phyloP scores from a whole-genome alignment of 768 basidiomycete species.

The Tephrocybe rancida region DNA sequence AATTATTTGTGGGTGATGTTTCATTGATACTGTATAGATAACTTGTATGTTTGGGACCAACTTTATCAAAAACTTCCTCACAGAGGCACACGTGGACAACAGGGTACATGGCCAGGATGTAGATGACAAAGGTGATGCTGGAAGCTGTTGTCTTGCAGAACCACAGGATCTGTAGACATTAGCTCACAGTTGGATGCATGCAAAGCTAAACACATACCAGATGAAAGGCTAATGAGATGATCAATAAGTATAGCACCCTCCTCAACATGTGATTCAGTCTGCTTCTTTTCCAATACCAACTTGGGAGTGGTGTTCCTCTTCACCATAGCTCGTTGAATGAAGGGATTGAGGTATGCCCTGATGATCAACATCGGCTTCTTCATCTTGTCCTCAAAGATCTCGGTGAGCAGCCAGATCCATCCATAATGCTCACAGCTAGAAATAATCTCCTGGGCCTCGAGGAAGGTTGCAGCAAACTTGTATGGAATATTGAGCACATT shows the following conservation, averaged over 20 bases:
- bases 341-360: conserved; percentile 58
- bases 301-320: conserved; percentile 29
- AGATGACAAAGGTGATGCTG: conserved; percentile 43
- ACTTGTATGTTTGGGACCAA: too few relatives aligned
- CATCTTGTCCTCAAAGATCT: conserved; percentile 50
- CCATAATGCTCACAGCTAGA: conserved; percentile 43
- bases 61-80: conserved; percentile 54
- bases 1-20: too few relatives aligned
- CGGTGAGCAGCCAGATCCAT: conserved; percentile 55
- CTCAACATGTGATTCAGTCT: conserved; percentile 25
- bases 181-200: neutral
- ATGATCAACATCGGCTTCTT: conserved; percentile 53
- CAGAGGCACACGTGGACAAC: conserved; percentile 48
- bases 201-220: conserved; percentile 25
- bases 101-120: conserved; percentile 55
- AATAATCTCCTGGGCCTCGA: conserved; percentile 46
- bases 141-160: conserved; percentile 52
- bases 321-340: conserved; percentile 51
- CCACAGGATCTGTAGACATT: conserved; percentile 34
- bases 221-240: conserved; percentile 53
- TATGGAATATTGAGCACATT: too few relatives aligned
- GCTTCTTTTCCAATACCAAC: conserved; percentile 24
- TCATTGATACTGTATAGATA: too few relatives aligned
- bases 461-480: conserved; percentile 51
- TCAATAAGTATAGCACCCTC: conserved; percentile 57